A percentile compares a stretch with the other conserved stretches of the same genome.
Evolutionary conservation across 2,329 filamentous ascomycete genomes (phyloP).

Genomic region (Cadophora malorum): DNA sequence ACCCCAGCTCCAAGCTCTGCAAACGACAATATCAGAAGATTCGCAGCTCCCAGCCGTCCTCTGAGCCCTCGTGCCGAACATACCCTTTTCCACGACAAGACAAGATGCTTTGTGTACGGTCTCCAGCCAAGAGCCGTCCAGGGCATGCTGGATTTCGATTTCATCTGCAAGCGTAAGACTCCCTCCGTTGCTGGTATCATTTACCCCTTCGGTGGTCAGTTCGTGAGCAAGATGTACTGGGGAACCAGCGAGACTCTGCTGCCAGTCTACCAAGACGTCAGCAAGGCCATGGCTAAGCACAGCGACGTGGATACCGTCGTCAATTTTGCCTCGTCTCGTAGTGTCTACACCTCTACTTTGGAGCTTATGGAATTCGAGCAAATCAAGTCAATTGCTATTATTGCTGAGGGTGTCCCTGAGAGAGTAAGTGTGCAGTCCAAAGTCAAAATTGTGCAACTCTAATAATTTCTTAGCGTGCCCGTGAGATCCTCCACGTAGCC

Average conservation of each 20-base stretch:
- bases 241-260: conserved; percentile 98
- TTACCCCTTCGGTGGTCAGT: conserved; percentile 99
- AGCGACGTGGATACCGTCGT: conserved; percentile 95
- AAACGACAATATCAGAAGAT: conserved; percentile 99
- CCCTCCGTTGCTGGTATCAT: conserved; percentile 99
- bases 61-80: conserved; percentile 87
- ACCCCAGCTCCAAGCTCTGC: conserved; percentile 57
- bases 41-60: conserved; percentile 89
- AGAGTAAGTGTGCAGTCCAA: conserved; percentile 68
- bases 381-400: conserved; percentile 98
- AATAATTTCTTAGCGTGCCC: conserved; percentile 72
- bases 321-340: conserved; percentile 99
- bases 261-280: conserved; percentile 94
- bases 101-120: conserved; percentile 99
- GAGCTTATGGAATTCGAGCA: conserved; percentile 97
- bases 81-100: conserved; percentile 98
- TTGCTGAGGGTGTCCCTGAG: conserved; percentile 98
- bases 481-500: conserved; percentile 96
- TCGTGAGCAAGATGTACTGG: conserved; percentile 99
- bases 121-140: conserved; percentile 94
- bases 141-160: conserved; percentile 98
- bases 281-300: conserved; percentile 96
- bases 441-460: conserved; percentile 34
- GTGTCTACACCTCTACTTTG: conserved; percentile 98
- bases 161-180: conserved; percentile 98